phyloP scores from a whole-genome alignment of 2,329 filamentous ascomycete genomes.

The Cordyceps farinosa region DNA sequence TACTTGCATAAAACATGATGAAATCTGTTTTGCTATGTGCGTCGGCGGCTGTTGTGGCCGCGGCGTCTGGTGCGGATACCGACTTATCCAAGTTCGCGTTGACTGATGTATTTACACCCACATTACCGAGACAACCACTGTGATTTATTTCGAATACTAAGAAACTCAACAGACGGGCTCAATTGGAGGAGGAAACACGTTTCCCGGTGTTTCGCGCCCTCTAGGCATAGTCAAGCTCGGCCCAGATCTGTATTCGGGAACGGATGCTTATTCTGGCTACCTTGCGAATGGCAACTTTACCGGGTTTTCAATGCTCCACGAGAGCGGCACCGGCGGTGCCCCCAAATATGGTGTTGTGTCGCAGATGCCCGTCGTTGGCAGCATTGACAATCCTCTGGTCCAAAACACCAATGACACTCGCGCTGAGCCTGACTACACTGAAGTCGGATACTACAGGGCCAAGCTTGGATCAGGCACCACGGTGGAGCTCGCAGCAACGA shows the following conservation, averaged over 20 bases:
- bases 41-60: slow-evolving; percentile 2
- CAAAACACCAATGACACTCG: slow-evolving; percentile 55
- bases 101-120: not conserved
- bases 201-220: slow-evolving; percentile 46
- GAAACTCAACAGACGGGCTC: slow-evolving; percentile 38
- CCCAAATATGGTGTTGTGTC: slow-evolving; percentile 67
- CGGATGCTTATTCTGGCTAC: slow-evolving; percentile 53
- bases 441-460: slow-evolving; percentile 60
- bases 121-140: not conserved
- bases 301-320: slow-evolving; percentile 62
- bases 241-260: slow-evolving; percentile 46
- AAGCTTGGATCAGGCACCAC: slow-evolving; percentile 51
- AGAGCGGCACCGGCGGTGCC: slow-evolving; percentile 64
- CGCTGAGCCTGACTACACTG: slow-evolving; percentile 46
- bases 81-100: slow-evolving; percentile 7
- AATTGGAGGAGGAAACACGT: slow-evolving; percentile 45
- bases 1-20: not conserved
- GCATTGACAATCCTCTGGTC: slow-evolving; percentile 50
- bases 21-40: not conserved
- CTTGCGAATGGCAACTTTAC: slow-evolving; percentile 49
- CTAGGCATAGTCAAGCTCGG: slow-evolving; percentile 49
- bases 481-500: slow-evolving; percentile 54
- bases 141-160: not conserved
- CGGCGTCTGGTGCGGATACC: not conserved
- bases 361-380: slow-evolving; percentile 53